Conservation (phyloP, 306 rosid genomes). For the Rubus parviflorus region DNA sequence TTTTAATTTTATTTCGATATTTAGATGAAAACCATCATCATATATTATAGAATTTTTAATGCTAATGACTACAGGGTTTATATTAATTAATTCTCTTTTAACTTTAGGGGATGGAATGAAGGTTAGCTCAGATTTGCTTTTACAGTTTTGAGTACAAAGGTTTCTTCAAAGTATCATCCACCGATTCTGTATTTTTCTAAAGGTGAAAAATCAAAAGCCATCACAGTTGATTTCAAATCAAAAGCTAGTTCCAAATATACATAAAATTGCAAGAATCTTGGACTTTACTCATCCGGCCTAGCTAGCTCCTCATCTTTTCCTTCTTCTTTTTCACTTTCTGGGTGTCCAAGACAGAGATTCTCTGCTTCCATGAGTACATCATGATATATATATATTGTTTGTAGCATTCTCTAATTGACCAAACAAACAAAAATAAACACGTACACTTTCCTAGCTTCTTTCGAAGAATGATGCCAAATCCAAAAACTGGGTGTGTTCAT, state of each 20-base stretch:
- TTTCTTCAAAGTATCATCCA: slow-evolving; percentile 9
- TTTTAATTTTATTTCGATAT: not conserved
- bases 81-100: too few relatives aligned
- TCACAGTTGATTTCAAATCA: slow-evolving; percentile 10
- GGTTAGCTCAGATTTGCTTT: not conserved
- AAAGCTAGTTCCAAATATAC: not conserved
- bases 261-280: slow-evolving; percentile 13
- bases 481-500: not conserved
- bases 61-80: not conserved
- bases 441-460: not conserved
- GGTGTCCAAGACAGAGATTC: not conserved
- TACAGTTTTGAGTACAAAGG: not conserved
- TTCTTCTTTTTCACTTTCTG: not conserved
- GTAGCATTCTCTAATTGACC: not conserved
- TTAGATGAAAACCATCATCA: not conserved
- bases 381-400: not conserved
- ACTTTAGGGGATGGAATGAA: not conserved
- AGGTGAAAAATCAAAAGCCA: slow-evolving; percentile 1
- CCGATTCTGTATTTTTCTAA: not conserved
- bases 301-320: not conserved
- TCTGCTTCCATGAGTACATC: too few relatives aligned
- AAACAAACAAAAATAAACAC: not conserved
- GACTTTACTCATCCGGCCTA: slow-evolving; percentile 14
- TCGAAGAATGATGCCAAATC: not conserved
- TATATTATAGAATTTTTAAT: not conserved